These are phyloP conservation scores for Theobroma cacao DNA, from an alignment of 345 rosid genomes.

Conservation along the genomic window DNA sequence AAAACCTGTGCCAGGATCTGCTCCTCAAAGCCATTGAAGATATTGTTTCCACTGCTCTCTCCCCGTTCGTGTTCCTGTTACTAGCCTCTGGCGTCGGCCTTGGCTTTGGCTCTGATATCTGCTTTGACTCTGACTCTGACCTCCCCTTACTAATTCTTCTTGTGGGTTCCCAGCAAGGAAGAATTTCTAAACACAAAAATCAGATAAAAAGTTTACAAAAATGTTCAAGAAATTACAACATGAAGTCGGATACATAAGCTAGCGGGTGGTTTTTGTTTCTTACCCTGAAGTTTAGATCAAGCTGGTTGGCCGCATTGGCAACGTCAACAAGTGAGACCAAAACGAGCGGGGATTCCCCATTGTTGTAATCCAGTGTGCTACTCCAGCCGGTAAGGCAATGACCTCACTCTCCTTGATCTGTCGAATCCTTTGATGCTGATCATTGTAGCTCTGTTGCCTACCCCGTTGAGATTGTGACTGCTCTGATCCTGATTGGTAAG, in stretches of 20 bases:
- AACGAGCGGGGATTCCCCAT: constrained; percentile 30
- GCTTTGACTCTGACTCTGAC: not conserved
- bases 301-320: constrained; percentile 40
- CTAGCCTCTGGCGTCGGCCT: not conserved
- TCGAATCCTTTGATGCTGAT: constrained; percentile 29
- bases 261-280: not conserved
- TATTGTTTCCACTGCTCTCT: constrained; percentile 21
- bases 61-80: constrained; percentile 3
- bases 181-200: constrained; percentile 30
- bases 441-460: not conserved
- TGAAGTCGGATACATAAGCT: not conserved
- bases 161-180: constrained; percentile 48
- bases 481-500: not conserved
- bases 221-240: not conserved
- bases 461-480: not conserved
- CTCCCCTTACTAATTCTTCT: constrained; percentile 3
- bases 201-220: not conserved
- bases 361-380: constrained; percentile 43
- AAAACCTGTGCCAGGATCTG: constrained; percentile 41
- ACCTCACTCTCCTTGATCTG: constrained; percentile 38
- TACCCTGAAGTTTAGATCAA: constrained; percentile 41
- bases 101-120: not conserved
- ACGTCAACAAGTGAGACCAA: constrained; percentile 29
- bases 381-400: constrained; percentile 40
- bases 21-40: constrained; percentile 44